phyloP scores from a whole-genome alignment of 805 yeast genomes.

The Candida sonorensis region DNA sequence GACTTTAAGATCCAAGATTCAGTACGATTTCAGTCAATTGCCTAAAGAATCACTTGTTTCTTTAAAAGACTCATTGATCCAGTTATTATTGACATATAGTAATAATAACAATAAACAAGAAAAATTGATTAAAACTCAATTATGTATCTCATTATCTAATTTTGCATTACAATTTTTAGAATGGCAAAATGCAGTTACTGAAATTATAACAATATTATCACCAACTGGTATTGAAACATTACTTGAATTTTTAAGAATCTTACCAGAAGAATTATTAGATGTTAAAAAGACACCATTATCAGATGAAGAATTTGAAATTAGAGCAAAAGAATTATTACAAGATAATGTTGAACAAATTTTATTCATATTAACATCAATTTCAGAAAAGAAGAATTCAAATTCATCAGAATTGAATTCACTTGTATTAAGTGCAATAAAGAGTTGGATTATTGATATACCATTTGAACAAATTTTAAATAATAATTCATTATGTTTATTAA shows the following conservation, averaged over 20 bases:
- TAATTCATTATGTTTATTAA: constrained; percentile 57
- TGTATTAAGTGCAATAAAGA: constrained; percentile 69
- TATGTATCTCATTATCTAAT: constrained; percentile 76
- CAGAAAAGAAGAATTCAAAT: constrained; percentile 21
- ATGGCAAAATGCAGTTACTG: constrained; percentile 70
- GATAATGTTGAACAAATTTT: constrained; percentile 66
- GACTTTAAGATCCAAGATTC: constrained; percentile 77
- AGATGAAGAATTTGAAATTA: constrained; percentile 66
- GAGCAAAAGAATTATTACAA: constrained; percentile 58
- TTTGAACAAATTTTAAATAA: constrained; percentile 59
- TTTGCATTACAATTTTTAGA: constrained; percentile 67
- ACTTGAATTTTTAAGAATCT: constrained; percentile 73
- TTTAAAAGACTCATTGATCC: constrained; percentile 64
- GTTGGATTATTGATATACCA: constrained; percentile 89
- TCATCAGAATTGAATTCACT: constrained; percentile 32
- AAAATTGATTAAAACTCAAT: constrained; percentile 70
- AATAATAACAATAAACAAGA: too few species aligned
- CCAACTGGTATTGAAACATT: constrained; percentile 39
- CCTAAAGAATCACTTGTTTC: constrained; percentile 48
- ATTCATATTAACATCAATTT: constrained; percentile 49
- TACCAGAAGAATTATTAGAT: constrained; percentile 88
- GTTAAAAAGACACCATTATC: constrained; percentile 70
- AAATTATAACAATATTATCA: constrained; percentile 48
- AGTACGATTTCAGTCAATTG: constrained; percentile 78
- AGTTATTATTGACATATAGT: constrained; percentile 45